A percentile compares a stretch with the other conserved stretches of the same genome.
Evolutionary conservation across 2,329 filamentous ascomycete species (phyloP).

Genomic region (Rhexocercosporidium sp.): DNA sequence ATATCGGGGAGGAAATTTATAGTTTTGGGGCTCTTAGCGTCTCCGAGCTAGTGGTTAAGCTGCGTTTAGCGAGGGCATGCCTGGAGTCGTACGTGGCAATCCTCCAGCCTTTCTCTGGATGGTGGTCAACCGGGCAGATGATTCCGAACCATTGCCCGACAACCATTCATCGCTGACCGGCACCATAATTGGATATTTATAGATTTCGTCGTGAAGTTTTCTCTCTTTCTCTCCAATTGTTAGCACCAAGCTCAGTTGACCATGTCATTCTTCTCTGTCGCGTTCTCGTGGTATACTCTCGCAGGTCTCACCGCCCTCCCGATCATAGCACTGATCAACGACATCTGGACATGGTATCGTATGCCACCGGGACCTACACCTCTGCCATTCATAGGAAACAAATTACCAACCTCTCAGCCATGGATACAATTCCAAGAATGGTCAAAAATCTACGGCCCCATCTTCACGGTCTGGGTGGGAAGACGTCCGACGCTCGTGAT

Average conservation of each 20-base stretch:
- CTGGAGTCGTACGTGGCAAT: neutral
- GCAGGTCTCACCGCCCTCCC: slow-evolving; percentile 33
- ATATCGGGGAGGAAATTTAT: neutral
- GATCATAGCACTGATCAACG: slow-evolving; percentile 39
- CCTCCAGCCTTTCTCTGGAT: neutral
- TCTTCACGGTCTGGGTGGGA: slow-evolving; percentile 55
- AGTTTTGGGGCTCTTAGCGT: neutral
- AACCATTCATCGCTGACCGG: neutral
- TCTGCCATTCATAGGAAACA: slow-evolving; percentile 52
- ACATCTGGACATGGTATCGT: slow-evolving; percentile 43
- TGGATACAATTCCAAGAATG: slow-evolving; percentile 51
- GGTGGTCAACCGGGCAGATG: neutral
- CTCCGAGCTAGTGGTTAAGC: neutral
- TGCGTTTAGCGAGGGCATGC: too few relatives aligned
- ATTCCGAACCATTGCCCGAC: too few relatives aligned
- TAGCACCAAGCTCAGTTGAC: neutral
- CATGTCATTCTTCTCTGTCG: slow-evolving; percentile 24
- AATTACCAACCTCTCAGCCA: slow-evolving; percentile 42
- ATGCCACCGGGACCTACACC: slow-evolving; percentile 54
- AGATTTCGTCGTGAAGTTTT: neutral
- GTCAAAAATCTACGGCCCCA: slow-evolving; percentile 51
- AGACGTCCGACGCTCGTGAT: slow-evolving; percentile 51
- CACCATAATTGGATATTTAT: neutral
- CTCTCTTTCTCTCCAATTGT: neutral
- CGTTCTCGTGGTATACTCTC: slow-evolving; percentile 30